Percentiles rank a stretch among this genome's conserved stretches.
Evolutionary conservation across 768 basidiomycete genomes (phyloP).

Genomic region (Leccinum incarnatum): DNA sequence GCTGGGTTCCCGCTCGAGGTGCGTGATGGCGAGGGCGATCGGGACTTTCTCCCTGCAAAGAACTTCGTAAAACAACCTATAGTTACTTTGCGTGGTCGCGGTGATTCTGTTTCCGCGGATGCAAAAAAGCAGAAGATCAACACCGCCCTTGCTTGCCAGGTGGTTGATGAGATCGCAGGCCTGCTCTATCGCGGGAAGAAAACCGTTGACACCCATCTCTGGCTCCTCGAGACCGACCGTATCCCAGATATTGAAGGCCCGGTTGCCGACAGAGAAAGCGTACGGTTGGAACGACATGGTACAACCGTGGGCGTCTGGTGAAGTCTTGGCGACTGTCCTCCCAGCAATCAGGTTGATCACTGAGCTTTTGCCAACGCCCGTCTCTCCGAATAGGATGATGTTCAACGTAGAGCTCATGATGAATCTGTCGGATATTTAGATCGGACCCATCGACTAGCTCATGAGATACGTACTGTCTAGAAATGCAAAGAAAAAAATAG

Average conservation of each 20-base stretch:
- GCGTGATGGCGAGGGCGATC: constrained; percentile 35
- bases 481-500: background rate
- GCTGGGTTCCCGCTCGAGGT: constrained; percentile 35
- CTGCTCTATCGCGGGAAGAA: constrained; percentile 31
- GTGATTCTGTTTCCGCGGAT: constrained; percentile 42
- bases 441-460: constrained; percentile 10
- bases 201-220: constrained; percentile 23
- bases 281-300: constrained; percentile 37
- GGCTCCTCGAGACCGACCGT: constrained; percentile 36
- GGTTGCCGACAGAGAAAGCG: constrained; percentile 16
- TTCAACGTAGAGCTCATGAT: constrained; percentile 30
- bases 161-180: constrained; percentile 33
- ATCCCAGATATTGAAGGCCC: constrained; percentile 30
- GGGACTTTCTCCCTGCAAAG: constrained; percentile 37
- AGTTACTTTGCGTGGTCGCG: constrained; percentile 38
- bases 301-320: constrained; percentile 33
- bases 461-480: constrained; percentile 11
- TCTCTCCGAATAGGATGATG: constrained; percentile 45
- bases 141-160: constrained; percentile 31
- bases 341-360: constrained; percentile 35
- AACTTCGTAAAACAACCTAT: constrained; percentile 40
- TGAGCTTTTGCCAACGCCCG: constrained; percentile 37
- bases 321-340: constrained; percentile 19
- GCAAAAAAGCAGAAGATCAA: constrained; percentile 42
- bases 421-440: constrained; percentile 17